Base-by-base conservation (phyloP, 2,329 filamentous ascomycete species). In the Tetracladium maxilliforme region DNA sequence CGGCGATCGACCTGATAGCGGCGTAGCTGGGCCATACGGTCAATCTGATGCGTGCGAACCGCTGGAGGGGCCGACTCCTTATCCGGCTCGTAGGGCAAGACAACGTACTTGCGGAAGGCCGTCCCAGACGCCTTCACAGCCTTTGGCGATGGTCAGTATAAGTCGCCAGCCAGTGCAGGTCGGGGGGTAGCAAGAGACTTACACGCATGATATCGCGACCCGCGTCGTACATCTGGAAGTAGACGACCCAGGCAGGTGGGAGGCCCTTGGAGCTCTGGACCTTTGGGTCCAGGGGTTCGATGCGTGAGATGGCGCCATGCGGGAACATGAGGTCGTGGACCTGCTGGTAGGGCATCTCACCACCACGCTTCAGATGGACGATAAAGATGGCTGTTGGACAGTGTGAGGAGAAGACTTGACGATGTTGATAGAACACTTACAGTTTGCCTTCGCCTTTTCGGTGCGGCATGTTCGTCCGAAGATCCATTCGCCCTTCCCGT, bases 361-460 rank as follows among this genome's bases (percentile, higher is more conserved):
- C 28, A 4, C 52, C 52, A 22, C 52, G 36, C 18, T 46, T 45
- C 17, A 44, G 48, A 33, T 52, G 58, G 12, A 70, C 49, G 10
- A 63, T 45, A 33, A 61, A 70, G 4, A 51, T 49, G 5, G 61
- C 64, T 70, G 22, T 5, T 13, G 10, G n/a, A 14, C 27, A 22
- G 9, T 27, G 9, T 25, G 8, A 30, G 9, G 19, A 22, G 10
- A 6, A n/a, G n/a, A n/a, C n/a, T n/a, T n/a, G n/a, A n/a, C n/a
- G n/a, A n/a, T n/a, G n/a, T n/a, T n/a, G n/a, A n/a, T n/a, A 5
- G 7, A 16, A 11, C 23, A 46, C 63, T 50, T 45, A 67, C 70
- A 55, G 36, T 70, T 65, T 14, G 63, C 69, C 33, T 63, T 62
- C 12, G 65, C 65, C 44, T 56, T 63, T 47, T 77, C 70, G 12